Percentiles rank a stretch among this genome's conserved stretches.
Evolutionary conservation across 305 asterid species (phyloP).

Genomic region (Rubia tinctorum): DNA sequence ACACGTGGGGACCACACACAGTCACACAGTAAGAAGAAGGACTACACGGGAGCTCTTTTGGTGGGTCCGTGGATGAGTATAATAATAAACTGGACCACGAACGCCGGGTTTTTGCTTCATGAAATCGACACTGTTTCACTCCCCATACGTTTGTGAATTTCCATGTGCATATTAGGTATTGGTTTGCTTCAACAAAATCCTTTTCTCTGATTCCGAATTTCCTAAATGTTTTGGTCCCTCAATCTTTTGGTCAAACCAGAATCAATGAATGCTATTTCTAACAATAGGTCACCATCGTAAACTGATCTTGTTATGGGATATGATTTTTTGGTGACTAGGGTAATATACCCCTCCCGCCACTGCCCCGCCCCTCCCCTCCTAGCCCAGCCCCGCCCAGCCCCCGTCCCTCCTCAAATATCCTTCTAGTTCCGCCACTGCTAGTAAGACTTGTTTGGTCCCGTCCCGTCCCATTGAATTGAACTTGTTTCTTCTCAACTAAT

Average conservation of each 20-base stretch:
- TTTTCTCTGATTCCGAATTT: not conserved
- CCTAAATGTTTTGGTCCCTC: not conserved
- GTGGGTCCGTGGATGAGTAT: not conserved
- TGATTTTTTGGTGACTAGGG: too few relatives aligned
- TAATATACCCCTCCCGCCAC: too few relatives aligned
- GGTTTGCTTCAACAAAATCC: not conserved
- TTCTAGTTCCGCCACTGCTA: too few relatives aligned
- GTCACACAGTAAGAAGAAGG: not conserved
- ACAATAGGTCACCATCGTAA: not conserved
- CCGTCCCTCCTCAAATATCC: too few relatives aligned
- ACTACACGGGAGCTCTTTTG: not conserved
- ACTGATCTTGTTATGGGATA: not conserved
- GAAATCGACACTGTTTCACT: conserved; percentile 7
- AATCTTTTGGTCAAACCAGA: conserved; percentile 1
- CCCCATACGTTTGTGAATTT: not conserved
- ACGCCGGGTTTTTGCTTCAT: not conserved
- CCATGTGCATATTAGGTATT: not conserved
- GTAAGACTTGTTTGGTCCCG: too few relatives aligned
- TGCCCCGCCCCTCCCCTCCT: too few relatives aligned
- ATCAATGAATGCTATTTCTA: conserved; percentile 3
- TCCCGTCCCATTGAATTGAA: too few relatives aligned
- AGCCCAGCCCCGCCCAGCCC: too few relatives aligned
- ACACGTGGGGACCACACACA: not conserved
- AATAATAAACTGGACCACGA: not conserved
- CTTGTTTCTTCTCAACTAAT: too few relatives aligned